These are phyloP conservation scores for Globisporangium megalacanthum DNA, from an alignment of 352 stramenopile genomes.

Conservation along the genomic window DNA sequence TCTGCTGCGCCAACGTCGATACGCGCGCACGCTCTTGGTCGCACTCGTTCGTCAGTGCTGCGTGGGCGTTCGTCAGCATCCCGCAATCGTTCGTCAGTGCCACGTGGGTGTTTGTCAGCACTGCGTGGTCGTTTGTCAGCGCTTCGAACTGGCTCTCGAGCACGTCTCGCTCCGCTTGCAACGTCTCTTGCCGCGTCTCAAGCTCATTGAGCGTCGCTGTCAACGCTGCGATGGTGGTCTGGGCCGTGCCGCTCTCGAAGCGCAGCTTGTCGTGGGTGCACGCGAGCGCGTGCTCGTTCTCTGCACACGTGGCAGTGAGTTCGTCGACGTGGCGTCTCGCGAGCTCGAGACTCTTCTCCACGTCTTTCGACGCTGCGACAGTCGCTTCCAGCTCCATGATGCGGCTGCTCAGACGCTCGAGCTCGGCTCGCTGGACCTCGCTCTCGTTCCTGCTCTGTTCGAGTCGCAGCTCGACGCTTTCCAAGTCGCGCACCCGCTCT, in stretches of 20 bases:
- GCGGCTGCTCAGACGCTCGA: neutral
- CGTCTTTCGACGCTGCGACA: neutral
- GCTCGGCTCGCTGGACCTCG: conserved; percentile 5
- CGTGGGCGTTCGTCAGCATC: neutral
- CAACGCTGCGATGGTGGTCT: neutral
- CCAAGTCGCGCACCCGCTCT: conserved; percentile 32
- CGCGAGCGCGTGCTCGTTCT: conserved; percentile 7
- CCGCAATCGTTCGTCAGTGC: neutral
- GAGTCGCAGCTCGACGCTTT: conserved; percentile 31
- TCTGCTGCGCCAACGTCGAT: neutral
- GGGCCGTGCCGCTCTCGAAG: conserved; percentile 4
- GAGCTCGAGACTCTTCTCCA: neutral
- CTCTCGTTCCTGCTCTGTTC: conserved; percentile 8
- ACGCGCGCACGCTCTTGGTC: neutral
- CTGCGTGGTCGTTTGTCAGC: neutral
- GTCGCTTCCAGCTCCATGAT: conserved; percentile 3
- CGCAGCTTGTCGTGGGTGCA: conserved; percentile 10
- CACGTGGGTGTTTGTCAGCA: neutral
- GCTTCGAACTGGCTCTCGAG: neutral
- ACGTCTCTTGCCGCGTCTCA: neutral
- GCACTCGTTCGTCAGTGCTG: neutral
- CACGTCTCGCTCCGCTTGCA: neutral
- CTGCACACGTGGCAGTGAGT: conserved; percentile 2
- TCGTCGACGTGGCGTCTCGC: conserved; percentile 6
- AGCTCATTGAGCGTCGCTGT: conserved; percentile 6